These are phyloP conservation scores for Emmonsiellopsis sp. DNA, from an alignment of 2,329 filamentous ascomycete species.

Conservation along the genomic window DNA sequence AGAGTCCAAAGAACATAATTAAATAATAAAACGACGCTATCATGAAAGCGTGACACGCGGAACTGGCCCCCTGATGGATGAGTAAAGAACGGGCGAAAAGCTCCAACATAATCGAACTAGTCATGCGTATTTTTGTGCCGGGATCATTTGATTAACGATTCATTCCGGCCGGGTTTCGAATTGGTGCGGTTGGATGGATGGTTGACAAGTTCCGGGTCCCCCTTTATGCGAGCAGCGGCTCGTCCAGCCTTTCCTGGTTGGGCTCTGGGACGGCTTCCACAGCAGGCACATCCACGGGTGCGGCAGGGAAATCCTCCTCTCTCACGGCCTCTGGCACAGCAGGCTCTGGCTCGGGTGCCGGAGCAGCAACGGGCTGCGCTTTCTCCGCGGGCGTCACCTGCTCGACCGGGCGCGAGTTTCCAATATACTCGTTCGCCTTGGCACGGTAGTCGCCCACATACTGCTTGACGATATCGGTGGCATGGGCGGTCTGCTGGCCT, in stretches of 20 bases:
- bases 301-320: constrained; percentile 37
- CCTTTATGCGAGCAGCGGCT: constrained; percentile 2
- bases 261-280: neutral
- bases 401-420: constrained; percentile 14
- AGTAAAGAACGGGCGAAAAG: no score
- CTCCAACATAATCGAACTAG: no score
- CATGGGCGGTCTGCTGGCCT: constrained; percentile 49
- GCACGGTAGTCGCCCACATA: constrained; percentile 52
- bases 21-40: no score
- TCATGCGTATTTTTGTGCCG: no score
- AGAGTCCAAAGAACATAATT: no score
- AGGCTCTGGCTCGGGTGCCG: constrained; percentile 29
- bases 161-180: no score
- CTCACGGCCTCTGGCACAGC: constrained; percentile 19
- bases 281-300: constrained; percentile 19
- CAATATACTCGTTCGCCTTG: constrained; percentile 50
- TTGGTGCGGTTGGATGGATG: no score
- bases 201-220: no score
- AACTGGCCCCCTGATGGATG: no score
- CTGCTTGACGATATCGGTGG: constrained; percentile 47
- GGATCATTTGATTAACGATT: no score
- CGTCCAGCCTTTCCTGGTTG: neutral
- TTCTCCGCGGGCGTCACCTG: neutral
- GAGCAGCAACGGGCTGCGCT: constrained; percentile 21
- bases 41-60: no score